Evolutionary conservation across 1,139 yeast species (phyloP).

Genomic region (Candida sp.): DNA sequence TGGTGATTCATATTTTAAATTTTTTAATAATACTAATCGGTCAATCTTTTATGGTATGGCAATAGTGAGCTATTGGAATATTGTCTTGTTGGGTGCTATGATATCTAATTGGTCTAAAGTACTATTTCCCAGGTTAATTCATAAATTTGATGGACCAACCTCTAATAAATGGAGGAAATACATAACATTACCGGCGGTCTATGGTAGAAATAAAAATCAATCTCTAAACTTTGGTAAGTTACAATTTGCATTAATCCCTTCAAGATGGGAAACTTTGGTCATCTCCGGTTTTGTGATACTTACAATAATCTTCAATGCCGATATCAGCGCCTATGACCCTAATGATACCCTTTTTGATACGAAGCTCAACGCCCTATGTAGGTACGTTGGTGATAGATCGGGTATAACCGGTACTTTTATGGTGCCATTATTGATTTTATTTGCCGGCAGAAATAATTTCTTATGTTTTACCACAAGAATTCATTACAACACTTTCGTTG

Average conservation of each 20-base stretch:
- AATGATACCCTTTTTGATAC: constrained; percentile 21
- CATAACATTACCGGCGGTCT: constrained; percentile 40
- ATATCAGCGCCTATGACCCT: constrained; percentile 14
- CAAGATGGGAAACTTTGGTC: constrained; percentile 47
- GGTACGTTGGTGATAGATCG: constrained; percentile 30
- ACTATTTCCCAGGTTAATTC: constrained; percentile 19
- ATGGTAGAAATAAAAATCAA: constrained; percentile 12
- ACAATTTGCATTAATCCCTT: constrained; percentile 42
- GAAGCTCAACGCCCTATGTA: constrained; percentile 16
- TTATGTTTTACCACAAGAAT: constrained; percentile 40
- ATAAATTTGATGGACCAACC: constrained; percentile 18
- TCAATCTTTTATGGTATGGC: constrained; percentile 44
- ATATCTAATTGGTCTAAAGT: constrained; percentile 37
- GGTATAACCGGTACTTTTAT: constrained; percentile 28
- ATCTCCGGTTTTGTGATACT: constrained; percentile 39
- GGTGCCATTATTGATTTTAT: constrained; percentile 33
- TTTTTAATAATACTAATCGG: constrained; percentile 37
- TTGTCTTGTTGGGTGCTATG: constrained; percentile 36
- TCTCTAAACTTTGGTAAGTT: constrained; percentile 18
- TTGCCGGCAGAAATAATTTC: constrained; percentile 43
- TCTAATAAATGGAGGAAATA: constrained; percentile 32
- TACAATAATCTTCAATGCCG: constrained; percentile 34
- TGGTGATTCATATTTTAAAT: constrained; percentile 27
- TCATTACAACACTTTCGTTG: constrained; percentile 32
- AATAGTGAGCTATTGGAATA: constrained; percentile 45